Base-by-base conservation (phyloP, 2,329 filamentous ascomycete genomes). In the Aspergillus uvarum region DNA sequence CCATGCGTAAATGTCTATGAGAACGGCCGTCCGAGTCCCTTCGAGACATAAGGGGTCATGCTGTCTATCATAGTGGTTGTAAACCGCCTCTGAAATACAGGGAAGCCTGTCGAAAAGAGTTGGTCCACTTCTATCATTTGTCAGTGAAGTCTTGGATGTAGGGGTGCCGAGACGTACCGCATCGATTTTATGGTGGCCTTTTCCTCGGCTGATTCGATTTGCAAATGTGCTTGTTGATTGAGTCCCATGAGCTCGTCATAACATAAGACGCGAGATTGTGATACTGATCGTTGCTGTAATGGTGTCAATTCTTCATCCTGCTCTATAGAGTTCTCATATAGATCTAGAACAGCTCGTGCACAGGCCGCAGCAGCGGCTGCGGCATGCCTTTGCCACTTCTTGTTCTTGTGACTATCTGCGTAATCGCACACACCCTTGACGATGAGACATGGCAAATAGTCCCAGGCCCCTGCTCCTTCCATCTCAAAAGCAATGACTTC, bases 351-450 rank as follows among this genome's bases (percentile, higher is more conserved):
- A 11, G 35, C 59, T 19, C 58, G 77, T 19, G 69, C 62, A 19
- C 61, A 70, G 2, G 74, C 70, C 0, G 78, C 77, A 0, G 77
- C 78, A 0, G 72, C 74, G 0, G 72, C 74, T 0, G 78, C 74
- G 0, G 78, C 77, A 65, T 76, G 80, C 1, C 61, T 24, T 56
- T 80, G 76, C 77, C 76, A 80, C 1, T 14, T 56, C 29, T 76
- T 75, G 54, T 67, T 74, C 58, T 78, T 77, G 59, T 79, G 76
- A 22, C 73, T 72, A 58, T 79, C 77, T 0, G 74, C 70, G 47
- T 79, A 80, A 64, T 80, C 72, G 35, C 73, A 77, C 0, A 77
- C 72, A 1, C 77, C 77, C 60, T 69, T 74, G 54, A 73, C 70
- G 32, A 72, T 54, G 3, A 74, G 62, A 22, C 63, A 72, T 1